These are phyloP conservation scores for Exophiala aquamarina DNA, from an alignment of 2,329 filamentous ascomycete species.

Conservation along the genomic window DNA sequence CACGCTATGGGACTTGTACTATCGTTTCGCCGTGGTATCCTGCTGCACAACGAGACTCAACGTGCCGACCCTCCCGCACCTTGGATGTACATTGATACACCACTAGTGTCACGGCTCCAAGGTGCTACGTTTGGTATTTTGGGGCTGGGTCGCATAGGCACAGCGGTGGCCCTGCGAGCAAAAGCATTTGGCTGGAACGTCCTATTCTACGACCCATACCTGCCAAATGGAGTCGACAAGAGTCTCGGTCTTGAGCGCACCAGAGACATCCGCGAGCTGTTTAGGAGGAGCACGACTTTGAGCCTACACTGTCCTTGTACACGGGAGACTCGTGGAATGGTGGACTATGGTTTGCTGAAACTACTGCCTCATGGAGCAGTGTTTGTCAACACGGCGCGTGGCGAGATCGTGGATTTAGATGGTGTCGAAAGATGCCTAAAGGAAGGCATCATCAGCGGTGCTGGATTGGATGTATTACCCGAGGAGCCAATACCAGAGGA, in stretches of 20 bases:
- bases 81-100: conserved; percentile 25
- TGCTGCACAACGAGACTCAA: conserved; percentile 24
- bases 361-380: conserved; percentile 61
- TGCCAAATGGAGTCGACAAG: conserved; percentile 47
- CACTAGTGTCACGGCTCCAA: conserved; percentile 23
- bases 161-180: conserved; percentile 62
- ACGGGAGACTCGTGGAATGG: conserved; percentile 59
- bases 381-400: conserved; percentile 68
- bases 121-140: conserved; percentile 60
- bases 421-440: conserved; percentile 42
- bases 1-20: conserved; percentile 24
- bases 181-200: conserved; percentile 64
- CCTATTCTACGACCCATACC: conserved; percentile 61
- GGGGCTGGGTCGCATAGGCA: conserved; percentile 65
- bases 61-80: conserved; percentile 12
- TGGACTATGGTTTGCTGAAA: conserved; percentile 54
- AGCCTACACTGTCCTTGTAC: conserved; percentile 67
- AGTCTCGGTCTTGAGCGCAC: conserved; percentile 45
- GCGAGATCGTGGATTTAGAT: conserved; percentile 61
- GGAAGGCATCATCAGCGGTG: conserved; percentile 24
- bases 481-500: conserved; percentile 25
- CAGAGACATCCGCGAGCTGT: conserved; percentile 50
- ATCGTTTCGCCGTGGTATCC: conserved; percentile 23
- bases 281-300: conserved; percentile 60
- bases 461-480: conserved; percentile 25